Base-by-base conservation (phyloP, 1,139 yeast species). In the Hansenula anomala region DNA sequence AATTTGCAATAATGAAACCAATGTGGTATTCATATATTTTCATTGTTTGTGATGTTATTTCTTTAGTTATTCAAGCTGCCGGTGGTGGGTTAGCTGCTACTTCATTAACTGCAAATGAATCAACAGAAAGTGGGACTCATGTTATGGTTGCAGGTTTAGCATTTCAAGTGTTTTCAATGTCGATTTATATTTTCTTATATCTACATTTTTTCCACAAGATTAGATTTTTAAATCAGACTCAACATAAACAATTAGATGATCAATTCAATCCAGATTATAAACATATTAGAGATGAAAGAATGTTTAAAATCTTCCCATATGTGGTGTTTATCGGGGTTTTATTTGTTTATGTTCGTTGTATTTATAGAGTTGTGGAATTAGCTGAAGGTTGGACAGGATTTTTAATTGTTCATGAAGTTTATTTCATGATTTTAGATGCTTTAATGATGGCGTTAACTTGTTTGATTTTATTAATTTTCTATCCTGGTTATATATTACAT, bases 131-230 rank as follows among this genome's bases (percentile, higher is more conserved):
- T 0, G 97, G 97, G 27, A 74, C 87, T 1, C 69, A 85, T 59
- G 67, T 82, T 39, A 86, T 89, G 84, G 78, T 87, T 46, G 95
- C 78, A 3, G 97, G 97, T 24, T 72, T 90, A 44, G 78, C 79
- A 0, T 67, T 84, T 51, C 97, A 90, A 63, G 89, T 88, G 12
- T 68, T 74, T 17, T 75, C 89, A 12, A 86, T 89, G 85, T 50
- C 76, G 1, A 44, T 80, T 1, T 89, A 86, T 59, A 59, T 83
- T 34, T 30, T 63, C 6, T 66, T 85, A 34, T 81, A 80, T 73
- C 60, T 66, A 36, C 73, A 70, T 44, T 80, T 82, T 55, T 56
- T 77, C 39, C 66, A 59, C 51, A 63, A 71, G 36, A 59, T 80
- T 17, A 70, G 18, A 15, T 46, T 35, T 31, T 38, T 36, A 11